A percentile compares a stretch with the other conserved stretches of the same genome.
Conservation (phyloP, 192 early-diverging fungal genomes). For the Coemansia sp. region DNA sequence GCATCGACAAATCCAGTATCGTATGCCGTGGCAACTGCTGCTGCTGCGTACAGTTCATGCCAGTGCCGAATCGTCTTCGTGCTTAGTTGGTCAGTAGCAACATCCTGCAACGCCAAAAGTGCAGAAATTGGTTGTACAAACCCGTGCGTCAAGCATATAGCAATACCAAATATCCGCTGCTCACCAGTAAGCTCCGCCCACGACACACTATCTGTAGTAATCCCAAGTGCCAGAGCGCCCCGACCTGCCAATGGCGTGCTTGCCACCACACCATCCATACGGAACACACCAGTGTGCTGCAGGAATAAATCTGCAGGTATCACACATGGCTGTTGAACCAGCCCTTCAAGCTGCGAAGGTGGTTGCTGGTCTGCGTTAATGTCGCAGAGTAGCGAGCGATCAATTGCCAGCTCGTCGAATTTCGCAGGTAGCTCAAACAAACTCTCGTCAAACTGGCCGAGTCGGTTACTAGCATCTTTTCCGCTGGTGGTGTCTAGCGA, state of each 20-base stretch:
- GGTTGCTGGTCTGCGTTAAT: background rate
- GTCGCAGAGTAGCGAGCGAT: background rate
- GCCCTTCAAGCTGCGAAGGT: background rate
- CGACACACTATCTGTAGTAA: background rate
- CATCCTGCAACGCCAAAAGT: background rate
- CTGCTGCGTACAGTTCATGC: background rate
- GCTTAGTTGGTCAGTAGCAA: background rate
- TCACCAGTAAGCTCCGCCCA: background rate
- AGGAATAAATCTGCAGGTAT: constrained; percentile 3
- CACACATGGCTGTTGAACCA: background rate
- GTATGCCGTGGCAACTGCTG: background rate
- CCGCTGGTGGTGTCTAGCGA: background rate
- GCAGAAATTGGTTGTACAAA: background rate
- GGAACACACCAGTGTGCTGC: background rate
- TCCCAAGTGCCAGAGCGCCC: background rate
- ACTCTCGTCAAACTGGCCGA: constrained; percentile 3
- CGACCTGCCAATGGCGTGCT: background rate
- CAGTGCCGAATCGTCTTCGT: background rate
- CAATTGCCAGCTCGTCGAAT: background rate
- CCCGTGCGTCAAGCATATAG: background rate
- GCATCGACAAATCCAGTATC: background rate
- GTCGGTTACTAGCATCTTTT: background rate
- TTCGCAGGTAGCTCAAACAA: background rate
- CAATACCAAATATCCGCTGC: background rate
- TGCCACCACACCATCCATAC: background rate